Base-by-base conservation (phyloP, 306 rosid genomes). In the Vigna radiata region DNA sequence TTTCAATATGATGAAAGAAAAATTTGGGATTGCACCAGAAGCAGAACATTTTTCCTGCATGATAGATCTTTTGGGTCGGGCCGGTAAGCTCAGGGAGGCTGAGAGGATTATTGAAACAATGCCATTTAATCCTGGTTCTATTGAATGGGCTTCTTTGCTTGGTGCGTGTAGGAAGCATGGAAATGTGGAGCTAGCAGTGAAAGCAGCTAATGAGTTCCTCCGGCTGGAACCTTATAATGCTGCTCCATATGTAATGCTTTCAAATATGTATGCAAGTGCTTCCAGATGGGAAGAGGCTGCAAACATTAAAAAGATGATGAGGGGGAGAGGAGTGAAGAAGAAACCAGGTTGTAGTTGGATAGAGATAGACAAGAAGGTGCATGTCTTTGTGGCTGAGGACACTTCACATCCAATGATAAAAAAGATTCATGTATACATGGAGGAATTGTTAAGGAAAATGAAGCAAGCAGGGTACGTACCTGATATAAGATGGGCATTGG, bases 281-380 rank as follows among this genome's bases (percentile, higher is more conserved):
- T 88, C 90, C 12, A 88, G 81, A 85, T 93, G 96, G 96, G 87
- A 83, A 69, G 93, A 91, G 58, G 86, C 81, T 37, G 93, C 94
- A 70, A 76, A 50, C 8, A 23, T 87, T 12, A 87, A 93, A 79
- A 88, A 70, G 86, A 21, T 87, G 65, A 93, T 89, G 96, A 82
- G 91, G 21, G 95, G 81, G 23, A 88, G 90, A 81, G 93, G 96
- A 47, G 75, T 91, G 87, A 91, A 86, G 88, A 89, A 91, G 87
- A 88, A 88, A 76, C 96, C 96, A 7, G 98, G 98, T 68, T 85
- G 93, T 82, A 88, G 95, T 81, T 91, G 96, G 98, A 91, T 91
- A 13, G 98, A 93, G 87, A 74, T 91, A 69, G 84, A 85, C 53
- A 88, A 83, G 81, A 85, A 82, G 76, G 79, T 84, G 31, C 90